Evolutionary conservation across 768 basidiomycete genomes (phyloP).

Genomic region (Mycena epipterygia): DNA sequence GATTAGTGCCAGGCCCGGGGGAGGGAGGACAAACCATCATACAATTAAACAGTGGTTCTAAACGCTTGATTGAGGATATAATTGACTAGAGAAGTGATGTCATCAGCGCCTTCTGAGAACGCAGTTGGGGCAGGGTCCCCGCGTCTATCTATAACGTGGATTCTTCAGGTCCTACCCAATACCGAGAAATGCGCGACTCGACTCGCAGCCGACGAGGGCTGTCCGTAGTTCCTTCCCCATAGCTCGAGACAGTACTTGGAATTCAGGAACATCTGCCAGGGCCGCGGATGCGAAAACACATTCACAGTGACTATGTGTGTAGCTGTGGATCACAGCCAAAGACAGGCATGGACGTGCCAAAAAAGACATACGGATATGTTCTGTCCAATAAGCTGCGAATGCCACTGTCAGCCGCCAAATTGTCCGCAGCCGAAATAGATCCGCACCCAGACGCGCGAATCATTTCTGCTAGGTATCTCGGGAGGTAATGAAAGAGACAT

Average conservation of each 20-base stretch:
- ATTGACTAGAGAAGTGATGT: background rate
- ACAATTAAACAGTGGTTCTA: background rate
- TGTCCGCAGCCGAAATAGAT: background rate
- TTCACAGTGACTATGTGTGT: background rate
- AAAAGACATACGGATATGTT: constrained; percentile 18
- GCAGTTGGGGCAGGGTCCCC: background rate
- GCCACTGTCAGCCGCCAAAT: constrained; percentile 16
- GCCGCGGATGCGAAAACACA: background rate
- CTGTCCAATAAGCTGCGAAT: constrained; percentile 26
- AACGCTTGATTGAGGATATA: background rate
- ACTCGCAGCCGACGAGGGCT: background rate
- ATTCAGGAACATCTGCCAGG: background rate
- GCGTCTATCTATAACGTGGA: background rate
- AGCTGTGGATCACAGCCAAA: background rate
- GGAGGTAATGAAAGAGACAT: background rate
- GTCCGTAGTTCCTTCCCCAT: background rate
- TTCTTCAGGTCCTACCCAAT: background rate
- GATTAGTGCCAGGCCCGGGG: background rate
- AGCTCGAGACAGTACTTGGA: background rate
- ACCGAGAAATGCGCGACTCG: background rate
- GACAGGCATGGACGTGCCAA: background rate
- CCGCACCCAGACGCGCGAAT: background rate
- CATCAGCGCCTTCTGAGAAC: background rate
- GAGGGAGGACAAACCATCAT: background rate
- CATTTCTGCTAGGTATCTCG: background rate